Evolutionary conservation across 1,284 basidiomycete species (phyloP), one percentile per base, ranked within the genome.

Genomic region (Melampsora abietis-canadensis): DNA sequence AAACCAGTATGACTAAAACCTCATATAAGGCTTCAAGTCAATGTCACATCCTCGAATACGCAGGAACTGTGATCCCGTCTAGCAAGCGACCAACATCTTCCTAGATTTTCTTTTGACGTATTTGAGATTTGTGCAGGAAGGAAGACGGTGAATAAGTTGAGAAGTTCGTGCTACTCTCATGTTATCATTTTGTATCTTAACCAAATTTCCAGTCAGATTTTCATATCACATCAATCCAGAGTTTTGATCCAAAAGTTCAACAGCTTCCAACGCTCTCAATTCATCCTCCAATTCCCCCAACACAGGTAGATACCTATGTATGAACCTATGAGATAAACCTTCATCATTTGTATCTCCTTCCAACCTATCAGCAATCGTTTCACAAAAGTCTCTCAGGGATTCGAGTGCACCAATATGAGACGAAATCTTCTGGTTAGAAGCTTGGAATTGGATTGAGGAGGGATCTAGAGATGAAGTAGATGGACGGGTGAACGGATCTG

Each of bases 191-290:
- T 44, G 14, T 44, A 2, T 10, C 14, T 15, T 15, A 15, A 44
- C 1, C 40, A 15, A 15, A 44, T 34, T 15, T 12, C 14, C 40
- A 14, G 40, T 44, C 15, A 2, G 4, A 44, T 15, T 14, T 3
- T 3, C 1, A 44, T 15, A 44, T 44, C 40, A 44, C 40, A 44
- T 12, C 10, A 15, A 1, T 14, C 40, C 40, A 44, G 51, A 57
- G 51, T 24, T 15, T 24, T 57, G 70, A 40, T 54, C 40, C 17
- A 73, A 64, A 15, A 66, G 63, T 31, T 73, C 70, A 24, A 63
- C 63, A 4, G 70, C 70, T 57, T 73, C 70, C 2, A 73, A 63
- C n/a, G 63, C 70, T 30, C 65, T 65, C n/a, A 73, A 66, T 19
- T 73, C 70, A 54, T 73, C 70, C 40, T 73, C 70, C 7, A 73